These are phyloP conservation scores for Fusarium protoensiforme DNA, from an alignment of 2,329 filamentous ascomycete species.

Conservation along the genomic window DNA sequence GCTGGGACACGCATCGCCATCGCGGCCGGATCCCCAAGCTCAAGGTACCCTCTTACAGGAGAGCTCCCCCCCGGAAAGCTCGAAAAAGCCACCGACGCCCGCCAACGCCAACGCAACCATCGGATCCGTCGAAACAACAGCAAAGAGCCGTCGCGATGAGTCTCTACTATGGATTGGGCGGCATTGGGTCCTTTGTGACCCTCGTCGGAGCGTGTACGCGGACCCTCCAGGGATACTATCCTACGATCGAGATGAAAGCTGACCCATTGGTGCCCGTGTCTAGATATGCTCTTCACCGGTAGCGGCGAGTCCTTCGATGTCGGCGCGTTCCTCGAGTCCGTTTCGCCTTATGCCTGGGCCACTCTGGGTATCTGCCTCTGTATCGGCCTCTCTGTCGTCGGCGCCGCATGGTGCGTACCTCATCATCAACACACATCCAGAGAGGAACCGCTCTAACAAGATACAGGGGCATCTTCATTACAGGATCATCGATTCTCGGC, in stretches of 20 bases:
- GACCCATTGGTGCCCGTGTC: slow-evolving; percentile 31
- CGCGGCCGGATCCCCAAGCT: slow-evolving; percentile 23
- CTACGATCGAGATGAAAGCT: slow-evolving; percentile 15
- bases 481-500: slow-evolving; percentile 95
- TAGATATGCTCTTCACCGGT: slow-evolving; percentile 99
- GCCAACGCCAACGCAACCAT: slow-evolving; percentile 29
- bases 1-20: slow-evolving; percentile 41
- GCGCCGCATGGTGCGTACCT: slow-evolving; percentile 87
- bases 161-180: slow-evolving; percentile 76
- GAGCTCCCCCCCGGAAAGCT: slow-evolving; percentile 44
- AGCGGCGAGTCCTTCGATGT: slow-evolving; percentile 97
- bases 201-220: slow-evolving; percentile 83
- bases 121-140: slow-evolving; percentile 37
- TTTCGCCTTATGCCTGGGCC: slow-evolving; percentile 96
- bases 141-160: slow-evolving; percentile 67
- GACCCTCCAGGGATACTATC: slow-evolving; percentile 18
- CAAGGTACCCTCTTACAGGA: slow-evolving; percentile 43
- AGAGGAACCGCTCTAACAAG: slow-evolving; percentile 29
- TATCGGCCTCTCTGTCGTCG: slow-evolving; percentile 95
- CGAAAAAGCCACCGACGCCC: slow-evolving; percentile 31
- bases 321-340: slow-evolving; percentile 91
- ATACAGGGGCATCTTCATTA: slow-evolving; percentile 96
- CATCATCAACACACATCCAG: slow-evolving; percentile 15
- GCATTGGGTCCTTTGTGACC: slow-evolving; percentile 73
- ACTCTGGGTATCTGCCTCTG: slow-evolving; percentile 90